These are phyloP conservation scores for Fusarium scirpi DNA, from an alignment of 2,329 filamentous ascomycete species.

Conservation along the genomic window DNA sequence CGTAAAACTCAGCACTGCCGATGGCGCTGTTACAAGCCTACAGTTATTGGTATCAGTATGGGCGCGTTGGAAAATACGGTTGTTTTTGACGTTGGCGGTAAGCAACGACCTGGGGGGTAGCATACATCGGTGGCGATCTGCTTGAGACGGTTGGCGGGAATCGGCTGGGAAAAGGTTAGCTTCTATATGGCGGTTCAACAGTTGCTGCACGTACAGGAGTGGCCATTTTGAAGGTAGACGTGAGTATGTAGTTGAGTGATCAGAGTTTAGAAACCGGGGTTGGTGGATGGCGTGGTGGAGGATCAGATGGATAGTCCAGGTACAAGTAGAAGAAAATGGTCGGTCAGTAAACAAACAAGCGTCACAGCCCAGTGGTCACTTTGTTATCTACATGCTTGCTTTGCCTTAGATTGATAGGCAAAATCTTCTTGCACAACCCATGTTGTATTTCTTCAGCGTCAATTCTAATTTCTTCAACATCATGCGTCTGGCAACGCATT, in stretches of 20 bases:
- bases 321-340: conserved; percentile 36
- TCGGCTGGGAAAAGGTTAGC: conserved; percentile 67
- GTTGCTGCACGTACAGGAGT: conserved; percentile 51
- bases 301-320: conserved; percentile 3
- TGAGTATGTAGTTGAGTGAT: conserved; percentile 33
- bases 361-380: conserved; percentile 41
- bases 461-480: conserved; percentile 23
- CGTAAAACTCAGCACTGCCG: conserved; percentile 80
- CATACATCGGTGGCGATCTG: conserved; percentile 87
- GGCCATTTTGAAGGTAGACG: conserved; percentile 50
- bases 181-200: neutral
- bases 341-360: conserved; percentile 48
- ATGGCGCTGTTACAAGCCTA: conserved; percentile 88
- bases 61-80: conserved; percentile 13
- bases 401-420: neutral
- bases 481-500: conserved; percentile 21
- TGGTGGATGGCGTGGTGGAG: conserved; percentile 42
- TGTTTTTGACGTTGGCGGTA: conserved; percentile 36
- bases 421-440: conserved; percentile 31
- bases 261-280: conserved; percentile 40
- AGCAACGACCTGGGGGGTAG: conserved; percentile 40
- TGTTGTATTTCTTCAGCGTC: conserved; percentile 27
- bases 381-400: conserved; percentile 40
- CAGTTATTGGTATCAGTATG: conserved; percentile 24
- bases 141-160: conserved; percentile 80